phyloP scores from a whole-genome alignment of 2,329 filamentous ascomycete genomes.

The Colletotrichum plurivorum region DNA sequence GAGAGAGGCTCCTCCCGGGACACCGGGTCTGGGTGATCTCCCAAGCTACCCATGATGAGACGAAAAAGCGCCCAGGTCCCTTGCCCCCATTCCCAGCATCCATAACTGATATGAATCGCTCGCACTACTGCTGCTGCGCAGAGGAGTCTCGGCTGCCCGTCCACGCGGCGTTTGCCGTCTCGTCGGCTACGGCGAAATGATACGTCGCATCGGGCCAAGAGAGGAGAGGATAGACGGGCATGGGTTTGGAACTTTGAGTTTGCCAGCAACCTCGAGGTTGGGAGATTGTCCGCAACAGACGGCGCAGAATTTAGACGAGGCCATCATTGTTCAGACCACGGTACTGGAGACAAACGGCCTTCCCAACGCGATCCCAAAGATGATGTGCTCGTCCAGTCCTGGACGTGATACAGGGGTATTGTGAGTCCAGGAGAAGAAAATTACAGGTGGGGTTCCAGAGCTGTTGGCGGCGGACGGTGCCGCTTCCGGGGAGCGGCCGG shows the following conservation, averaged over 20 bases:
- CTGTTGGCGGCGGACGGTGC: conserved; percentile 29
- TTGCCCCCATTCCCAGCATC: neutral
- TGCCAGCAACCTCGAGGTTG: conserved; percentile 1
- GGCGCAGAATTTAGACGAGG: too few species aligned
- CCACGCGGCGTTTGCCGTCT: neutral
- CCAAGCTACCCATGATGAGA: conserved; percentile 27
- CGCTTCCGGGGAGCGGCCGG: conserved; percentile 23
- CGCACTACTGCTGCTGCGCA: too few species aligned
- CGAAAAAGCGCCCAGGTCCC: conserved; percentile 22
- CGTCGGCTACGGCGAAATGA: conserved; percentile 21
- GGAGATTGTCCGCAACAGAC: conserved; percentile 1
- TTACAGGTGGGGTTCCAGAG: neutral
- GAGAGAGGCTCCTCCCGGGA: conserved; percentile 3
- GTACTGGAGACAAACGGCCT: neutral
- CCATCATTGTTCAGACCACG: too few species aligned
- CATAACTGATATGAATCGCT: too few species aligned
- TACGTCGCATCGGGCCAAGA: conserved; percentile 28
- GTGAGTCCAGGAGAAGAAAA: neutral
- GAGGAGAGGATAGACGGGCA: neutral
- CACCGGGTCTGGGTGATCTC: conserved; percentile 1
- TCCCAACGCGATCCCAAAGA: neutral
- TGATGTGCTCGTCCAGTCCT: neutral
- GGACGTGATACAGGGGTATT: neutral
- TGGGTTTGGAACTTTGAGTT: conserved; percentile 22
- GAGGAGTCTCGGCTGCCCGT: neutral